Base-by-base conservation (phyloP, 768 basidiomycete genomes). In the Phaeolepiota aurea region DNA sequence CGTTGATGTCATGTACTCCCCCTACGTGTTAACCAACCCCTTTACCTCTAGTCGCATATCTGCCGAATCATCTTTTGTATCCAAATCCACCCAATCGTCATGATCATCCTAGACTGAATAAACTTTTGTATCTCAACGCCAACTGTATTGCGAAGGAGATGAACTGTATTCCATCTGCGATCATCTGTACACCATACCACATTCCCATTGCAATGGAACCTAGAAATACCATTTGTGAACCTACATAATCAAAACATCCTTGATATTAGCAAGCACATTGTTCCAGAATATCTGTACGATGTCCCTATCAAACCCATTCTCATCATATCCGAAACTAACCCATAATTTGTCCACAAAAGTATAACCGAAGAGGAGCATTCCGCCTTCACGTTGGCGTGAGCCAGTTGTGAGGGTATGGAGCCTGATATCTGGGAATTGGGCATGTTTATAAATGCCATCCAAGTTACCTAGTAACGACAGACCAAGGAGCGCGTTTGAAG, bases 381-480 rank as follows among this genome's bases (percentile, higher is more conserved):
- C 86, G 7, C 85, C 78, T 0, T 72, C 54, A 2, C 87, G 75
- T 54, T 90, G 87, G n/a, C 88, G 71, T 4, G 83, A 87, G 2
- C 87, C 88, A 1, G 88, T 89, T 19, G 84, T 90, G 22, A 92
- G 65, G 3, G 79, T 80, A 48, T 85, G 77, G 14, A 90, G 64
- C 55, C 71, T 57, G 44, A 88, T 60, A 3, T 58, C 48, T n/a
- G 72, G 69, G 61, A 74, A 88, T 1, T 58, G 47, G 7, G 66
- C 59, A 54, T 88, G 86, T 47, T 79, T 76, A 64, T 89, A 91
- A 20, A 81, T 83, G 2, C 76, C 82, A 54, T 90, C 87, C 40
- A 90, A 64, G 54, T 88, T 90, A 1, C 88, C 87, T n/a, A 90
- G 68, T 45, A 92, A 68, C 3, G 87, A 91, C 33, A 89, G 60